Percentiles rank a stretch among this genome's conserved stretches.
phyloP scores from a whole-genome alignment of 805 yeast species.

The Wickerhamomyces bovis region DNA sequence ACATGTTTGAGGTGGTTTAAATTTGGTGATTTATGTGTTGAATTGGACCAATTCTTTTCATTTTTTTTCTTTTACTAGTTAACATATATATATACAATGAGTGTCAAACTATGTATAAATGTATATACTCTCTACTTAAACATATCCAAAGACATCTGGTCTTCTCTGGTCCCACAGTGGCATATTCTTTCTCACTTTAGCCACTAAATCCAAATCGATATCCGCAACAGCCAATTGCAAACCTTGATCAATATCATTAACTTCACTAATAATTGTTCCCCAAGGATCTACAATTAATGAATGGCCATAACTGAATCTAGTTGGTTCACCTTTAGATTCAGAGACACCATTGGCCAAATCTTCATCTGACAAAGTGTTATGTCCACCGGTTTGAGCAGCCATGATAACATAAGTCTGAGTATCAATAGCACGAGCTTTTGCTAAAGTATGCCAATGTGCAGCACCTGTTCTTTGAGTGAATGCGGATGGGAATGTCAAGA shows the following conservation, averaged over 20 bases:
- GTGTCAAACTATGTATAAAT: background rate
- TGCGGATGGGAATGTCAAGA: conserved; percentile 83
- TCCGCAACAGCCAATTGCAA: conserved; percentile 57
- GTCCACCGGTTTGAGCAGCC: conserved; percentile 80
- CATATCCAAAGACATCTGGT: conserved; percentile 42
- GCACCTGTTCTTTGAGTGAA: conserved; percentile 89
- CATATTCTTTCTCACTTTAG: conserved; percentile 57
- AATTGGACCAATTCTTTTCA: background rate
- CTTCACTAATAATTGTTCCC: conserved; percentile 69
- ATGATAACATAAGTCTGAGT: conserved; percentile 80
- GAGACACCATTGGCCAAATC: conserved; percentile 21
- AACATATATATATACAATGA: too few species aligned
- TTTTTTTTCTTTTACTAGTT: too few species aligned
- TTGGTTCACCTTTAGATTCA: conserved; percentile 11
- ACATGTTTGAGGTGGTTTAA: background rate
- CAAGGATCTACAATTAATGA: conserved; percentile 86
- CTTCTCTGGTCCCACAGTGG: conserved; percentile 75
- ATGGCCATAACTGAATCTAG: conserved; percentile 79
- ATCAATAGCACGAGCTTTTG: conserved; percentile 81
- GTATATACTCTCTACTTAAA: background rate
- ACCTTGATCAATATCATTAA: conserved; percentile 37
- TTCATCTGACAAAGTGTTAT: conserved; percentile 39
- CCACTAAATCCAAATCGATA: conserved; percentile 46
- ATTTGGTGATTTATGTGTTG: too few species aligned
- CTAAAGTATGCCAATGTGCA: conserved; percentile 83